These are phyloP conservation scores for Dioscorea dumetorum DNA, from an alignment of 106 monocot genomes.

Conservation along the genomic window DNA sequence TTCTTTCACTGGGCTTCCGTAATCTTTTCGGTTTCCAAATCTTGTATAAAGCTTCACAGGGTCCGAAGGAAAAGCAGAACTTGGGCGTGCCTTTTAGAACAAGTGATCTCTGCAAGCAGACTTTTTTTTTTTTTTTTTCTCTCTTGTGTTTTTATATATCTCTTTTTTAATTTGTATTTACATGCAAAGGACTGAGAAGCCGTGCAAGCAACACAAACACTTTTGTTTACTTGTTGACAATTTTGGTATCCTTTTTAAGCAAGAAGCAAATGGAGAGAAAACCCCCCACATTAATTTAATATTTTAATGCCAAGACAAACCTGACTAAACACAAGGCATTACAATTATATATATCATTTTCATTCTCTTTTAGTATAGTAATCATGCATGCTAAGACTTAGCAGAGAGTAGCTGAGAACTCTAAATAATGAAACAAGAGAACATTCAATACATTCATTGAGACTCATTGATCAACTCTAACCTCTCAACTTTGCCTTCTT, in stretches of 20 bases:
- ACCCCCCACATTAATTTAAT: background rate
- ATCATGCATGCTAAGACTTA: too few relatives aligned
- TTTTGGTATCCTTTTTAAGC: background rate
- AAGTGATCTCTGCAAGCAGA: background rate
- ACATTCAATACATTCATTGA: too few relatives aligned
- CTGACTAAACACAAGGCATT: background rate
- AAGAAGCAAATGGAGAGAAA: background rate
- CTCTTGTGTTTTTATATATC: background rate
- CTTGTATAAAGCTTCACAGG: background rate
- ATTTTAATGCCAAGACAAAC: background rate
- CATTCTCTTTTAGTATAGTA: too few relatives aligned
- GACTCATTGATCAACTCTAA: too few relatives aligned
- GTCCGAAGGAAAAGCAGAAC: background rate
- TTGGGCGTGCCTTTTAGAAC: background rate
- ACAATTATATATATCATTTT: too few relatives aligned
- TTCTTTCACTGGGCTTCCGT: too few relatives aligned
- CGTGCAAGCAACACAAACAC: slow-evolving; percentile 3
- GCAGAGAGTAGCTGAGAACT: too few relatives aligned
- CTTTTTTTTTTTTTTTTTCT: too few relatives aligned
- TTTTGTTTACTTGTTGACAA: background rate
- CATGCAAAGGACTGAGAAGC: background rate
- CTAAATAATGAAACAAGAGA: too few relatives aligned
- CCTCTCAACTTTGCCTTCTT: too few relatives aligned
- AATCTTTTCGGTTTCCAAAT: background rate
- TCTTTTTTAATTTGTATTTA: background rate